phyloP scores from a whole-genome alignment of 495 filamentous ascomycete genomes.

The Penicillium chermesinum region DNA sequence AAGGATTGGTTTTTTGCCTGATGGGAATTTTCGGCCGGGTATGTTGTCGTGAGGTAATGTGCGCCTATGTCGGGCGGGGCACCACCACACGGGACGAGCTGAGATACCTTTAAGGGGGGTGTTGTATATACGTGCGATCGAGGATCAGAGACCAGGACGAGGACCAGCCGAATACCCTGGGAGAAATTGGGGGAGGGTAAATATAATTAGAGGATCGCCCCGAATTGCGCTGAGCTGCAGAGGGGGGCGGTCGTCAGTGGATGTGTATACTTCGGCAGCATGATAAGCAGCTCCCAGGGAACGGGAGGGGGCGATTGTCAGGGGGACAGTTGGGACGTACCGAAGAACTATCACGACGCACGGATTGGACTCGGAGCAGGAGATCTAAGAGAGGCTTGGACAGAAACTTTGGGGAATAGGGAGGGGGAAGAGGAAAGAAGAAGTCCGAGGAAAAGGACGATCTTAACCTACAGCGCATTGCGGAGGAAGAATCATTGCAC shows the following conservation, averaged over 20 bases:
- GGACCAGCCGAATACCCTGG: constrained; percentile 21
- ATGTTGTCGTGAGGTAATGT: constrained; percentile 2
- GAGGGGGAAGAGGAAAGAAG: constrained; percentile 7
- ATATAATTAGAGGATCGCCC: constrained; percentile 4
- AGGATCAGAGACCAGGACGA: constrained; percentile 23
- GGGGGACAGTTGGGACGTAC: constrained; percentile 1
- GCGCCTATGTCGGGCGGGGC: constrained; percentile 9
- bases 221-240: background rate
- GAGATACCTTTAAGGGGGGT: background rate
- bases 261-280: constrained; percentile 6
- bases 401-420: constrained; percentile 4
- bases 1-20: background rate
- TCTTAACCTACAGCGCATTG: constrained; percentile 1
- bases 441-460: constrained; percentile 6
- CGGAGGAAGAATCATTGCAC: too few relatives aligned
- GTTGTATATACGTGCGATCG: constrained; percentile 6
- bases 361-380: constrained; percentile 4
- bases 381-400: constrained; percentile 1
- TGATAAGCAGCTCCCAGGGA: constrained; percentile 1
- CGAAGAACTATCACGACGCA: constrained; percentile 2
- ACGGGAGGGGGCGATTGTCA: constrained; percentile 3
- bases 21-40: background rate
- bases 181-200: constrained; percentile 2
- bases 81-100: background rate
- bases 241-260: background rate